Evolutionary conservation across 768 basidiomycete species (phyloP).

Genomic region (Mrakia frigida): DNA sequence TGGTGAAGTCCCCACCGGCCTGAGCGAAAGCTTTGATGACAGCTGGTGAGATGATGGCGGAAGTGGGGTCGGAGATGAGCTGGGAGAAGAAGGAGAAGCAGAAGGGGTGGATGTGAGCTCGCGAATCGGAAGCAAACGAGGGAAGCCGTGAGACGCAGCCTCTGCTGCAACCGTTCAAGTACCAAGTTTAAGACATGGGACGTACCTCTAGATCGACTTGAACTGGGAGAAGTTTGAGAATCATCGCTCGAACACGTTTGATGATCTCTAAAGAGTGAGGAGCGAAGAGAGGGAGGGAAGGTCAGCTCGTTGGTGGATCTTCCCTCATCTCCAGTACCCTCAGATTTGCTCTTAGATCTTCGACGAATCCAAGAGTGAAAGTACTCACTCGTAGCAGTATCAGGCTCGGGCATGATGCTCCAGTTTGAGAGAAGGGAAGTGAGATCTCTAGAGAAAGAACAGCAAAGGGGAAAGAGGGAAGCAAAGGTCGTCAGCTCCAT

Average conservation of each 20-base stretch:
- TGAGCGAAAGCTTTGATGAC: constrained; percentile 68
- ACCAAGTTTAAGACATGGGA: not conserved
- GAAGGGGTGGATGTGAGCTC: no score
- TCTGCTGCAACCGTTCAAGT: no score
- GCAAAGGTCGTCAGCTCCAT: not conserved
- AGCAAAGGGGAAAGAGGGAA: not conserved
- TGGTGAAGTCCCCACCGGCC: constrained; percentile 80
- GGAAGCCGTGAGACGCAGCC: no score
- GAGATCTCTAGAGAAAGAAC: not conserved
- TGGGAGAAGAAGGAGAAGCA: constrained; percentile 20
- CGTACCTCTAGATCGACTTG: constrained; percentile 59
- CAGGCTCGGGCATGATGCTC: constrained; percentile 58
- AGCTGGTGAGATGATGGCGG: constrained; percentile 70
- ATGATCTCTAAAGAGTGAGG: constrained; percentile 61
- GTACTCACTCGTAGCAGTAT: constrained; percentile 66
- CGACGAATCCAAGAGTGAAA: not conserved
- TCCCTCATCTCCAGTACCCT: not conserved
- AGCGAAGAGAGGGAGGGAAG: not conserved
- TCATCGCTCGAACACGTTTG: constrained; percentile 69
- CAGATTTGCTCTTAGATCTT: no score
- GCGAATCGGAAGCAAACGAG: no score
- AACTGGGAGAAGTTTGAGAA: constrained; percentile 67
- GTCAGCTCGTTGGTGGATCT: not conserved
- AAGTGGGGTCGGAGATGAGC: constrained; percentile 67
- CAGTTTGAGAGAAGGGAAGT: constrained; percentile 49